Evolutionary conservation across 1,284 basidiomycete species (phyloP).

Genomic region (Cutaneotrichosporon sp.): DNA sequence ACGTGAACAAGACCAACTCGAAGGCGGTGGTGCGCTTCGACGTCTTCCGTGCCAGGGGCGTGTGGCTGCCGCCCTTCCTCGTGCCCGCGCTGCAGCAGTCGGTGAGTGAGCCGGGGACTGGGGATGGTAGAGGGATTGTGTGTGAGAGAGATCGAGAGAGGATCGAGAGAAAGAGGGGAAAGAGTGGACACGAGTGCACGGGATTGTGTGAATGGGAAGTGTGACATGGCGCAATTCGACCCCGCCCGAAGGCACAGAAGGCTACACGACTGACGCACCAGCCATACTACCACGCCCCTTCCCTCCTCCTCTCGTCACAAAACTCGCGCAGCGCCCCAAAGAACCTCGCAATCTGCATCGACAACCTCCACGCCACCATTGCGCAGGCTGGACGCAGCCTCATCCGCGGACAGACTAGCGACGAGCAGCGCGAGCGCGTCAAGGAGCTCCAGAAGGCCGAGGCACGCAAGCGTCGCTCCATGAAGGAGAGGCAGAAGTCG

Average conservation of each 20-base stretch:
- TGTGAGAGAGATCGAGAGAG: too few relatives aligned
- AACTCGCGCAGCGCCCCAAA: constrained; percentile 38
- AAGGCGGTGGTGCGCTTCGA: constrained; percentile 47
- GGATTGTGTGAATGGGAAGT: neutral
- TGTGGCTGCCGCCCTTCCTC: constrained; percentile 49
- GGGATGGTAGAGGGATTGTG: neutral
- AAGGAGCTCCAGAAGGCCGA: constrained; percentile 32
- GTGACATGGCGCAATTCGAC: neutral
- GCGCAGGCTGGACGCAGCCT: constrained; percentile 28
- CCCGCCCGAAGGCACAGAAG: neutral
- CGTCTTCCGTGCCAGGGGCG: constrained; percentile 30
- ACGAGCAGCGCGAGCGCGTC: constrained; percentile 40
- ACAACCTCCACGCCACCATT: constrained; percentile 38
- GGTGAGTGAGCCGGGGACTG: constrained; percentile 30
- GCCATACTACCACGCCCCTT: constrained; percentile 47
- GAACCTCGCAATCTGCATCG: constrained; percentile 37
- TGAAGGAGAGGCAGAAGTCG: constrained; percentile 36
- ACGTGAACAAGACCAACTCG: constrained; percentile 54
- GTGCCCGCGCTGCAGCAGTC: constrained; percentile 36
- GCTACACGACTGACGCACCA: constrained; percentile 24
- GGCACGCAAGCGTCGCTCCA: constrained; percentile 30
- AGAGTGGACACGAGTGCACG: too few relatives aligned
- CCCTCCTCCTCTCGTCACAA: constrained; percentile 45
- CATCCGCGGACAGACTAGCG: constrained; percentile 42
- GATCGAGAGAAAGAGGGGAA: too few relatives aligned